Conservation (phyloP, 352 stramenopile species). For the Phytophthora tentaculata region DNA sequence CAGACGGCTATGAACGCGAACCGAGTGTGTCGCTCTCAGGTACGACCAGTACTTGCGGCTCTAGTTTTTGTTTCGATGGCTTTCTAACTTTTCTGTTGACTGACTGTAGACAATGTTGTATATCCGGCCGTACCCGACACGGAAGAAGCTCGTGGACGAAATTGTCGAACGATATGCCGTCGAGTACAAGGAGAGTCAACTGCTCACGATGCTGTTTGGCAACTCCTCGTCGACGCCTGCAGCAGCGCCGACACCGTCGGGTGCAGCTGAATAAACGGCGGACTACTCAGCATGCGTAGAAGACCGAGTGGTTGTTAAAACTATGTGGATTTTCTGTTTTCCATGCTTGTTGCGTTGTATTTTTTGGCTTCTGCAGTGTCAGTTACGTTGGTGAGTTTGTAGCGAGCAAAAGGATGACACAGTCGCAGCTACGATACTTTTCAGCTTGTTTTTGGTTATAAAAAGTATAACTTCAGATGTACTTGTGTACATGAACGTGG, state of each 20-base stretch:
- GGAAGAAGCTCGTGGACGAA: slow-evolving; percentile 89
- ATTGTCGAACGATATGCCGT: slow-evolving; percentile 87
- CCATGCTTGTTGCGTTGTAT: too few species aligned
- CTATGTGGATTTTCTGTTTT: not conserved
- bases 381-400: too few species aligned
- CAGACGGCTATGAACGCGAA: slow-evolving; percentile 91
- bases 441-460: too few species aligned
- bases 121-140: slow-evolving; percentile 84
- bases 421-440: too few species aligned
- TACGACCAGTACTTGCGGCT: slow-evolving; percentile 18
- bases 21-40: slow-evolving; percentile 83
- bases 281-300: not conserved
- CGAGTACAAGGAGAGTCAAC: slow-evolving; percentile 87
- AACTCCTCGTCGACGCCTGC: slow-evolving; percentile 33
- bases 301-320: not conserved
- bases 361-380: too few species aligned
- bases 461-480: too few species aligned
- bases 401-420: too few species aligned
- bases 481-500: too few species aligned
- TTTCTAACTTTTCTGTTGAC: slow-evolving; percentile 8
- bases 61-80: not conserved
- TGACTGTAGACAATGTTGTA: slow-evolving; percentile 76
- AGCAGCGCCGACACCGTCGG: slow-evolving; percentile 23
- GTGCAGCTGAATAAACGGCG: not conserved
- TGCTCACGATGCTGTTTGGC: slow-evolving; percentile 81